Base-by-base conservation (phyloP, 768 basidiomycete genomes). In the Pleurotus salmoneostramineus region DNA sequence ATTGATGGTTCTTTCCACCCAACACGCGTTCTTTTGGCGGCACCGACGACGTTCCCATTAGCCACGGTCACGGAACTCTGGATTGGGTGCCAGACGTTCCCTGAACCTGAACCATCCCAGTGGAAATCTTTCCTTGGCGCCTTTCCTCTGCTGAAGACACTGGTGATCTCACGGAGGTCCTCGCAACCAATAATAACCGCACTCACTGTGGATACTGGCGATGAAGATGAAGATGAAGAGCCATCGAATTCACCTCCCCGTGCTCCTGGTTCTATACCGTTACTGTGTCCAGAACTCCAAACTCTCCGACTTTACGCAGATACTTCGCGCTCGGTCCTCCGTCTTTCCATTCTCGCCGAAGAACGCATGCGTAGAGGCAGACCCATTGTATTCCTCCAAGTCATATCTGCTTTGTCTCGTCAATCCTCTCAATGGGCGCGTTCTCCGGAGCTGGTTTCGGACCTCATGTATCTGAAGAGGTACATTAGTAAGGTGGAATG, bases 251-350 rank as follows among this genome's bases (percentile, higher is more conserved):
- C 44, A 6, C 15, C 44, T 15, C n/a, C 15, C 15, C 6, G 44
- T 45, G 10, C 44, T 45, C 6, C 44, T 14, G 44, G 44, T 11
- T 17, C 44, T 7, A 45, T 6, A 6, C 17, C 44, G 44, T 31
- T 55, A 15, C 52, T 55, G 11, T 55, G 52, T 33, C 52, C 52
- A n/a, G 14, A 42, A 15, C 52, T 55, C n/a, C 21, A 17, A 17
- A 55, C 52, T 6, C 52, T 55, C 12, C 40, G 52, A 10, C 52
- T 55, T 6, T 55, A 55, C 52, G 36, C 52, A 55, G 52, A 55
- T 31, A 55, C 52, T 4, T 55, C 52, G 3, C 52, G 52, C n/a
- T 55, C 52, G 21, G 52, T 55, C n/a, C 40, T 55, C 6, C 40
- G 52, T 6, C 52, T 55, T 31, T 15, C 40, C 15, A 55, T 55